Base-by-base conservation (phyloP, 352 stramenopile genomes). In the Globisporangium orthogonon region DNA sequence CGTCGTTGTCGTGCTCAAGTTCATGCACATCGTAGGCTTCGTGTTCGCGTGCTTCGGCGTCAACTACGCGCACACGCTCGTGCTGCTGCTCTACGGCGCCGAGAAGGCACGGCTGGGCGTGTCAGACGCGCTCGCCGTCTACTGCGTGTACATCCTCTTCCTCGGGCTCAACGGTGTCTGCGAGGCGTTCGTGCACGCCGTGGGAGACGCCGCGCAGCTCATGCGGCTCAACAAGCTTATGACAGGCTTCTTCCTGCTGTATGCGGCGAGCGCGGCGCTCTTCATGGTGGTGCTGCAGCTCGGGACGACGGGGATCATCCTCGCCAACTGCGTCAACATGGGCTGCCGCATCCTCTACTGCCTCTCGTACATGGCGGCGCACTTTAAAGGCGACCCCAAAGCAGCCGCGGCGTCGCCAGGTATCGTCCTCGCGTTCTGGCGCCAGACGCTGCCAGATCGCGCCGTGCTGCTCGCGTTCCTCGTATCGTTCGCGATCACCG, bases 71-170 rank as follows among this genome's bases (percentile, higher is more conserved):
- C 70, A 83, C 50, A 92, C 83, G 7, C 68, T 96, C 31, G 72
- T 94, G 18, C 51, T 86, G 29, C 59, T 97, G 43, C 66, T 97
- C 4, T 89, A 94, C 54, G 87, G 87, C 37, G 63, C 61, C 7
- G 79, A 89, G 50, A 94, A 93, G 52, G 79, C 72, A 43, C 60
- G 59, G 3, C 63, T 79, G 15, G 76, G 78, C 3, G 79, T 90
- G 0, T 69, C 76, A 2, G 52, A 62, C 13, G 83, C 83, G 3
- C 63, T 96, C 44, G 66, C 73, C 29, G 63, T 79, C 33, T 97
- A 97, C 58, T 99, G 95, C 69, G 60, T 96, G 4, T 98, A 98
- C 70, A 97, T 98, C 23, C 83, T 89, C 33, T 97, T 98, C 52
- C 63, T 99, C 13, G 92, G 90, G 2, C 62, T 98, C 33, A 99